These are phyloP conservation scores for Stenocarpella maydis DNA, from an alignment of 2,329 filamentous ascomycete genomes.

Conservation along the genomic window DNA sequence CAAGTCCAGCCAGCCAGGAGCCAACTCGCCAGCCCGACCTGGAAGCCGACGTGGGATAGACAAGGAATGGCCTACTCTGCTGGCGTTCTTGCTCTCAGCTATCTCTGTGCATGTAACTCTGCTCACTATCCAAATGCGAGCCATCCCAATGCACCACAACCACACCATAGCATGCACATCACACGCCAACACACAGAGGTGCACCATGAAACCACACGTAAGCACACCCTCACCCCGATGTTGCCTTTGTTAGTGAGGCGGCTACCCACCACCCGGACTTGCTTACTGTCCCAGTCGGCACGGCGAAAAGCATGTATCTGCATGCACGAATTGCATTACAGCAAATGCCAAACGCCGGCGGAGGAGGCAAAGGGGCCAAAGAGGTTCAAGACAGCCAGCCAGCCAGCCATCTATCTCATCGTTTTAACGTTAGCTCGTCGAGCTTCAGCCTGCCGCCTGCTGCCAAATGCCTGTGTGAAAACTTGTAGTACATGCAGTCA, in stretches of 20 bases:
- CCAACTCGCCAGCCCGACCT: neutral
- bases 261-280: conserved; percentile 20
- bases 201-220: neutral
- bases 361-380: neutral
- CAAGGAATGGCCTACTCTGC: neutral
- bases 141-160: conserved; percentile 2
- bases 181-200: neutral
- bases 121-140: neutral
- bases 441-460: neutral
- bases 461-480: neutral
- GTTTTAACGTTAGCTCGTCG: neutral
- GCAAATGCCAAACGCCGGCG: conserved; percentile 14
- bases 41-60: conserved; percentile 9
- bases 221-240: conserved; percentile 1
- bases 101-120: neutral
- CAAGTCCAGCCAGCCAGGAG: conserved; percentile 6
- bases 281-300: conserved; percentile 8
- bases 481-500: neutral
- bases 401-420: neutral
- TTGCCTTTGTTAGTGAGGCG: neutral
- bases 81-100: neutral
- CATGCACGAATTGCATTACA: conserved; percentile 17
- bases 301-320: conserved; percentile 17
- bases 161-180: neutral
- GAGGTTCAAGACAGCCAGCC: too few relatives aligned